phyloP scores from a whole-genome alignment of 495 filamentous ascomycete species.

The Hypoxylon cercidicola region DNA sequence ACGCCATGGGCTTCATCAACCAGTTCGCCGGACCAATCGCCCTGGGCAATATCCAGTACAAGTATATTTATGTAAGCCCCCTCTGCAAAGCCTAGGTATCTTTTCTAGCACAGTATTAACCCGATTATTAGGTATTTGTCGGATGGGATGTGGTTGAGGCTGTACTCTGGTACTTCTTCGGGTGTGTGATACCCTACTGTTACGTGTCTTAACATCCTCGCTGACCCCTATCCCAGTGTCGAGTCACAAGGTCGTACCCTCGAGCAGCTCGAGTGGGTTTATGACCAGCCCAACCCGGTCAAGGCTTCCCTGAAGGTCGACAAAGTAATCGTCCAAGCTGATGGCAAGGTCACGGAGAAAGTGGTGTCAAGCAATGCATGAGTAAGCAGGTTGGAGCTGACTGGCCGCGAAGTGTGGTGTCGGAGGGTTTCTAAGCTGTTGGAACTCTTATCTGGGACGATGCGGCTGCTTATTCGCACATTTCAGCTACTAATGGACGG shows the following conservation, averaged over 20 bases:
- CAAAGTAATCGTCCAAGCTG: slow-evolving; percentile 63
- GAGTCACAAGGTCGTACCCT: slow-evolving; percentile 62
- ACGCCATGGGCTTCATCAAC: slow-evolving; percentile 62
- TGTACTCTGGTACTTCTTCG: slow-evolving; percentile 58
- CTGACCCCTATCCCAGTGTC: slow-evolving; percentile 47
- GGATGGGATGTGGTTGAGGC: slow-evolving; percentile 59
- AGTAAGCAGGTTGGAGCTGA: neutral
- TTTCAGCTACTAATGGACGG: too few species aligned
- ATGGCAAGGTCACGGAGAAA: slow-evolving; percentile 65
- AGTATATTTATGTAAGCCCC: slow-evolving; percentile 55
- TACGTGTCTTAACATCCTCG: neutral
- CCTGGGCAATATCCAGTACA: slow-evolving; percentile 58
- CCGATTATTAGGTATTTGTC: slow-evolving; percentile 49
- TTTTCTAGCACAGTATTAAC: neutral
- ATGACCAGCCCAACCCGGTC: slow-evolving; percentile 60
- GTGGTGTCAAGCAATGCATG: slow-evolving; percentile 44
- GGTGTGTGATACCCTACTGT: slow-evolving; percentile 46
- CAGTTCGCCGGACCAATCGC: slow-evolving; percentile 62
- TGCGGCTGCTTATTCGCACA: too few species aligned
- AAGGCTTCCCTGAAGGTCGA: slow-evolving; percentile 62
- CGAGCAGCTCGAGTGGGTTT: slow-evolving; percentile 64
- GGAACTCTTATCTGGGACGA: too few species aligned
- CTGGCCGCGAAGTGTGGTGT: neutral
- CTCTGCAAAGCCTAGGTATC: slow-evolving; percentile 11
- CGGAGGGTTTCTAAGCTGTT: too few species aligned